Evolutionary conservation across 108 stramenopile species (phyloP).

Genomic region (Chaetoceros tenuissimus): DNA sequence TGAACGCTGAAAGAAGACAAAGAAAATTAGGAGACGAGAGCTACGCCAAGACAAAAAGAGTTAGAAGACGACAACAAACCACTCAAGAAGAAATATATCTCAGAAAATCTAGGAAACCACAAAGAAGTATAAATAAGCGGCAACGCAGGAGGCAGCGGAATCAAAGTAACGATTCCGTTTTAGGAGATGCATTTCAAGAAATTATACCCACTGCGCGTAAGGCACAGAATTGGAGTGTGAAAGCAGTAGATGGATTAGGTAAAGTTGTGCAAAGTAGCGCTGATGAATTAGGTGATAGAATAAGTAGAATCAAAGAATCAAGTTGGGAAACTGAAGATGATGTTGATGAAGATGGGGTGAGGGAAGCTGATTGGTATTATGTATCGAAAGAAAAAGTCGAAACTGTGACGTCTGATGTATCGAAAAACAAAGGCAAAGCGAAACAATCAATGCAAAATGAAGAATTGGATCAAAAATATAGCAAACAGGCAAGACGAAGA

Average conservation of each 20-base stretch:
- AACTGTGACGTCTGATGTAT: background rate
- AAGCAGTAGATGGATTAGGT: background rate
- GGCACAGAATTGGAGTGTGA: background rate
- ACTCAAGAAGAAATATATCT: background rate
- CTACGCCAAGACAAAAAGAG: background rate
- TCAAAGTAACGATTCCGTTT: background rate
- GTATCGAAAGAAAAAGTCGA: background rate
- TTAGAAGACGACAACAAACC: background rate
- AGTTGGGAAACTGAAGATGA: background rate
- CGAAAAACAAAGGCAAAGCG: background rate
- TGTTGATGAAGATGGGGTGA: background rate
- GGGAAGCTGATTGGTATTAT: background rate
- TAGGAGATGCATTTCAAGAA: background rate
- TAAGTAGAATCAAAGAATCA: background rate
- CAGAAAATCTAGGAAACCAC: background rate
- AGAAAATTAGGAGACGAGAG: background rate
- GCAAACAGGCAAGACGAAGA: background rate
- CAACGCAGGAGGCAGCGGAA: background rate
- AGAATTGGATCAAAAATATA: background rate
- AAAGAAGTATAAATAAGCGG: background rate
- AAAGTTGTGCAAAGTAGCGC: background rate
- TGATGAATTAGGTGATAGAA: background rate
- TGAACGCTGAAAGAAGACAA: background rate
- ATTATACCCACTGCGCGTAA: background rate
- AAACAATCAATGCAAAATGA: background rate